A percentile compares a stretch with the other conserved stretches of the same genome.
Conservation (phyloP, 2,329 filamentous ascomycete genomes). For the Graphilbum fragrans region DNA sequence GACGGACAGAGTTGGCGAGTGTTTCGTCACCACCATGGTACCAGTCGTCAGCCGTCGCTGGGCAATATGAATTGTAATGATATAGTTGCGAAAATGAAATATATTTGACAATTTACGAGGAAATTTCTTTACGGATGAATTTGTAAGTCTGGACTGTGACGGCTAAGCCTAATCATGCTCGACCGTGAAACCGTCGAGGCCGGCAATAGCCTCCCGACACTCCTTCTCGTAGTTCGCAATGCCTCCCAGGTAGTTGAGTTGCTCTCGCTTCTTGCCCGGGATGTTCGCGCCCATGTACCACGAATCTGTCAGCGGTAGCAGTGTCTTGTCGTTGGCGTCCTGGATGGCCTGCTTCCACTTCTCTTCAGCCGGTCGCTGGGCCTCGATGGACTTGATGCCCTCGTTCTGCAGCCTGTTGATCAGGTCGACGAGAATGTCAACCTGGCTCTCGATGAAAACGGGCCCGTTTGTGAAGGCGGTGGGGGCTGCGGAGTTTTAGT, state of each 20-base stretch:
- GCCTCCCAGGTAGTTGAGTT: constrained; percentile 10
- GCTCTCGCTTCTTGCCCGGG: constrained; percentile 12
- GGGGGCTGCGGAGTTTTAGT: constrained; percentile 4
- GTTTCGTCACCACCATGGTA: too few relatives aligned
- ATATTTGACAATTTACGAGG: too few relatives aligned
- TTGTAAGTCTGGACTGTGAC: too few relatives aligned
- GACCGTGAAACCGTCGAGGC: constrained; percentile 2
- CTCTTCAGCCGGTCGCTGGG: constrained; percentile 4
- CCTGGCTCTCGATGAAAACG: constrained; percentile 8
- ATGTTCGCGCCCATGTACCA: constrained; percentile 15
- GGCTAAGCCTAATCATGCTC: constrained; percentile 2
- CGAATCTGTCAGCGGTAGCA: constrained; percentile 10
- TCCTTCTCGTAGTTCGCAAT: constrained; percentile 7
- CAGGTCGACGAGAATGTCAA: constrained; percentile 9
- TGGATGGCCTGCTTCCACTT: constrained; percentile 9
- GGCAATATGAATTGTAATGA: too few relatives aligned
- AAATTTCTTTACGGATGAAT: too few relatives aligned
- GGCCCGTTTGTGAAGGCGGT: constrained; percentile 12
- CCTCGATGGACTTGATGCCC: constrained; percentile 8
- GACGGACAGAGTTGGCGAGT: too few relatives aligned
- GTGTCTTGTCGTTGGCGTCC: constrained; percentile 7
- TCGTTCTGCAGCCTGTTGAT: constrained; percentile 6
- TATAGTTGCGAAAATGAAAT: too few relatives aligned
- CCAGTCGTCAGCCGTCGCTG: too few relatives aligned
- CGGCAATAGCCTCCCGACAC: constrained; percentile 5